Conservation (phyloP, 2,329 filamentous ascomycete species). For the Westerdykella sp. region DNA sequence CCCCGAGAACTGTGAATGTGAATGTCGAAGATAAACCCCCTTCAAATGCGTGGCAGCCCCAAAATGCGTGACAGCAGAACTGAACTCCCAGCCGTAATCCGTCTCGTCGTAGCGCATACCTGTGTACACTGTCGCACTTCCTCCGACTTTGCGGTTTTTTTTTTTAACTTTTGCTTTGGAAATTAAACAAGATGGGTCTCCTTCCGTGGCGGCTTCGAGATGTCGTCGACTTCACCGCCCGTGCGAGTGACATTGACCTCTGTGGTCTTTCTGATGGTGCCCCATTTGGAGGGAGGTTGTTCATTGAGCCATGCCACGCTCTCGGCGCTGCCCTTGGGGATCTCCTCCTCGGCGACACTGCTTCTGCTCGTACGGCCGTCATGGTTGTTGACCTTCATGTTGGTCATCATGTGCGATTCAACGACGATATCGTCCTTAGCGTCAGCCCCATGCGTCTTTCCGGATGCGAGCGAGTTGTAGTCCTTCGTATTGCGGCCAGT, state of each 20-base stretch:
- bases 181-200: neutral
- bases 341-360: neutral
- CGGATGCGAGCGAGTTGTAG: conserved; percentile 8
- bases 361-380: neutral
- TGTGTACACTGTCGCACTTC: no score
- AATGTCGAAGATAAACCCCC: no score
- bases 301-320: conserved; percentile 3
- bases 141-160: no score
- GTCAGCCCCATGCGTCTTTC: neutral
- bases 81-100: no score
- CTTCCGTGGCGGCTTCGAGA: neutral
- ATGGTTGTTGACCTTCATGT: conserved; percentile 8
- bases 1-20: no score
- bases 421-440: neutral
- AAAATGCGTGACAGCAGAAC: no score
- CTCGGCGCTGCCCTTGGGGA: conserved; percentile 7
- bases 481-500: conserved; percentile 6
- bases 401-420: conserved; percentile 6
- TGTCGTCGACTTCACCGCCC: neutral
- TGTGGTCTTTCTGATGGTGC: conserved; percentile 6
- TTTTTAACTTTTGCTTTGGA: no score
- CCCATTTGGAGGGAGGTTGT: neutral
- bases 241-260: conserved; percentile 1
- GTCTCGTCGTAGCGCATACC: no score
- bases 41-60: no score